Percentiles rank a stretch among this genome's conserved stretches.
phyloP scores from a whole-genome alignment of 805 yeast genomes.

The Kodamaea sagamina region DNA sequence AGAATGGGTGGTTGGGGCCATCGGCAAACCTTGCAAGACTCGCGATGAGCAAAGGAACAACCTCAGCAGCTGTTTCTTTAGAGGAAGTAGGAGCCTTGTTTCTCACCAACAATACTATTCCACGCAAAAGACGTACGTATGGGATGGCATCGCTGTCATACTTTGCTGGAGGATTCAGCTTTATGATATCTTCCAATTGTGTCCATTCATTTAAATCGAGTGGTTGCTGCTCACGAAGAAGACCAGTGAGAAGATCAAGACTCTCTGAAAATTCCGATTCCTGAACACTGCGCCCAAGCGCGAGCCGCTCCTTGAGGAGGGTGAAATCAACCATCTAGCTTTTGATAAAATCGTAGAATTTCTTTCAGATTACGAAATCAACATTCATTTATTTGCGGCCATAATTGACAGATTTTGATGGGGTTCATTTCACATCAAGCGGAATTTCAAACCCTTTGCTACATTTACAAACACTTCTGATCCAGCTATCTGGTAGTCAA shows the following conservation, averaged over 20 bases:
- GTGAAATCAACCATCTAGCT: not conserved
- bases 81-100: slow-evolving; percentile 8
- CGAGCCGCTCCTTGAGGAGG: not conserved
- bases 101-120: slow-evolving; percentile 7
- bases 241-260: not conserved
- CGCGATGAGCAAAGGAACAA: slow-evolving; percentile 2
- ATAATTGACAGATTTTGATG: too few relatives aligned
- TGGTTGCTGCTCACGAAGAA: not conserved
- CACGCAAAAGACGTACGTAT: slow-evolving; percentile 11
- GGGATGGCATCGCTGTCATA: not conserved
- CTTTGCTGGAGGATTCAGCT: not conserved
- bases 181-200: not conserved
- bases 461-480: too few relatives aligned
- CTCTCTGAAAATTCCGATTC: not conserved
- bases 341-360: not conserved
- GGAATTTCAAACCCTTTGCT: too few relatives aligned
- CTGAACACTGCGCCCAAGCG: not conserved
- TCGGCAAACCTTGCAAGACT: slow-evolving; percentile 7
- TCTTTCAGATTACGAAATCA: not conserved
- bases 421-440: too few relatives aligned
- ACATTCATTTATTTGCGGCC: too few relatives aligned
- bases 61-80: not conserved
- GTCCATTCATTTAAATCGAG: not conserved
- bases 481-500: too few relatives aligned
- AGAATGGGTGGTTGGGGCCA: not conserved